Conservation (phyloP, 495 filamentous ascomycete genomes). For the Corynascus novoguineensis region DNA sequence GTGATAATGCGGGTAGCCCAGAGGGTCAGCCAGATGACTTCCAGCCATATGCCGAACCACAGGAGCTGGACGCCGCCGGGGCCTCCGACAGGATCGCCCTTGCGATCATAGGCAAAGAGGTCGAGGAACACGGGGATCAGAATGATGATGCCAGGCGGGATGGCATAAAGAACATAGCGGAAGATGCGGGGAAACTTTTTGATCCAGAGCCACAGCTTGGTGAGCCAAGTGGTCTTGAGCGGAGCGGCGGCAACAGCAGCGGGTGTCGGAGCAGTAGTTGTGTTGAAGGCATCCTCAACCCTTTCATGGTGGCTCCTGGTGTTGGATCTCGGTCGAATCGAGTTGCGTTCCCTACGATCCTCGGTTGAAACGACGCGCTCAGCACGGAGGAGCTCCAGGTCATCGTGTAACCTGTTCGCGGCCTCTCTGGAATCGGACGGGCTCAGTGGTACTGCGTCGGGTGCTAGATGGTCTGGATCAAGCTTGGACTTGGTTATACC, state of each 20-base stretch:
- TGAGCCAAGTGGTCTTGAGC: slow-evolving; percentile 57
- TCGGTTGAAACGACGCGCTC: slow-evolving; percentile 66
- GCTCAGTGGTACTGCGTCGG: slow-evolving; percentile 15
- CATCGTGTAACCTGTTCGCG: slow-evolving; percentile 71
- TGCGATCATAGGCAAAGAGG: slow-evolving; percentile 51
- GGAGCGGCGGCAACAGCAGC: slow-evolving; percentile 54
- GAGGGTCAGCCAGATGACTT: slow-evolving; percentile 86
- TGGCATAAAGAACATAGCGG: slow-evolving; percentile 83
- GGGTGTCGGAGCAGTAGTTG: slow-evolving; percentile 46
- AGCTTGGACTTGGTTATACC: slow-evolving; percentile 21
- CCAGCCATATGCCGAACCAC: slow-evolving; percentile 95
- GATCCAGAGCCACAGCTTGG: slow-evolving; percentile 42
- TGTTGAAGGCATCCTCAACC: slow-evolving; percentile 75
- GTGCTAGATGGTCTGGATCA: slow-evolving; percentile 19
- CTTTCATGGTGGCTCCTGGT: slow-evolving; percentile 41
- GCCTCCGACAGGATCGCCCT: slow-evolving; percentile 42
- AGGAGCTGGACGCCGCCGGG: slow-evolving; percentile 72
- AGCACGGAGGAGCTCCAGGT: slow-evolving; percentile 74
- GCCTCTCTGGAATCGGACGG: slow-evolving; percentile 48
- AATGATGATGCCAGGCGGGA: slow-evolving; percentile 66
- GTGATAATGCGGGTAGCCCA: slow-evolving; percentile 79
- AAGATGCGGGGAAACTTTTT: slow-evolving; percentile 72
- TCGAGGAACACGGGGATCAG: slow-evolving; percentile 80
- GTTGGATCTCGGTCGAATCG: slow-evolving; percentile 33
- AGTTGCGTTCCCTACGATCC: slow-evolving; percentile 36